Evolutionary conservation across 805 yeast species (phyloP).

Genomic region (Metschnikowia aberdeeniae): DNA sequence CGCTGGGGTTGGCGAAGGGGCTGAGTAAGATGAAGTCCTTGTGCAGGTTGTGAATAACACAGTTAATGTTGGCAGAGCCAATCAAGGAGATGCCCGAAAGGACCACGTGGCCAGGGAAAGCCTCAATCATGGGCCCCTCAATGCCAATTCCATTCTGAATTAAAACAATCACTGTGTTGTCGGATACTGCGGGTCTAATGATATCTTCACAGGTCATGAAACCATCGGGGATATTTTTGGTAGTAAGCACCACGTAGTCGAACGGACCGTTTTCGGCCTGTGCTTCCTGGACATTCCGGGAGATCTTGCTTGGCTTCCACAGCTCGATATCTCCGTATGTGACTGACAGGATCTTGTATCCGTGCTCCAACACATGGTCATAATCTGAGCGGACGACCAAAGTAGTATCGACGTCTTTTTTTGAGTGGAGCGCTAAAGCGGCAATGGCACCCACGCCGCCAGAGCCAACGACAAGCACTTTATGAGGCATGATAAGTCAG

Average conservation of each 20-base stretch:
- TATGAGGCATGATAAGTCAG: conserved; percentile 5
- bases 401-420: conserved; percentile 13
- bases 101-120: conserved; percentile 47
- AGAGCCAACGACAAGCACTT: conserved; percentile 18
- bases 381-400: conserved; percentile 18
- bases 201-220: conserved; percentile 39
- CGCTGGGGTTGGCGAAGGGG: conserved; percentile 37
- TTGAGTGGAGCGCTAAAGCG: conserved; percentile 12
- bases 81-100: conserved; percentile 63
- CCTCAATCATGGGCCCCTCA: conserved; percentile 50
- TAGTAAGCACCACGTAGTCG: conserved; percentile 31
- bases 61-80: conserved; percentile 52
- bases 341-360: conserved; percentile 15
- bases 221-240: conserved; percentile 32
- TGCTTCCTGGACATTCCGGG: conserved; percentile 13
- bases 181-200: conserved; percentile 24
- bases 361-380: conserved; percentile 11
- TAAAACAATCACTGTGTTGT: conserved; percentile 47
- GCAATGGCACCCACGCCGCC: conserved; percentile 21
- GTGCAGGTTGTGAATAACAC: conserved; percentile 46
- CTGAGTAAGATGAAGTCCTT: conserved; percentile 51
- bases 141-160: conserved; percentile 67
- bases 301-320: conserved; percentile 15
- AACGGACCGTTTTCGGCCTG: conserved; percentile 17
- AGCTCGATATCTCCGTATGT: conserved; percentile 14